A percentile compares a stretch with the other conserved stretches of the same genome.
These are phyloP conservation scores for Xylaria sp. DNA, from an alignment of 495 filamentous ascomycete genomes.

Conservation along the genomic window DNA sequence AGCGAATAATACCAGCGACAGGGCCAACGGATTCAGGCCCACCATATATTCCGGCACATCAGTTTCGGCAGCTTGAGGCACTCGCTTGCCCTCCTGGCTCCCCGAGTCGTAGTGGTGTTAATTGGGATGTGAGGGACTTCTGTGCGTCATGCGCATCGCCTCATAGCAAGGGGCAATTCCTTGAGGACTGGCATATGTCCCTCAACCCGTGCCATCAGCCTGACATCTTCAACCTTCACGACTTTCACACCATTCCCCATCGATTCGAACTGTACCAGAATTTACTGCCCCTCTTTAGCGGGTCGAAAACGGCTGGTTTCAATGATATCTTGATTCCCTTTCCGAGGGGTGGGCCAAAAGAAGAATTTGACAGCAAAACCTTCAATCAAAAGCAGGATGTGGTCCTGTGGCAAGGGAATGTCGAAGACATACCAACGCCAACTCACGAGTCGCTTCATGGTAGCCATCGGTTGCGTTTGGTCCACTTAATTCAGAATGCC, in stretches of 20 bases:
- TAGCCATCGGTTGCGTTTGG: slow-evolving; percentile 64
- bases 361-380: slow-evolving; percentile 40
- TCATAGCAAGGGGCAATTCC: slow-evolving; percentile 72
- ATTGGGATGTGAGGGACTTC: slow-evolving; percentile 61
- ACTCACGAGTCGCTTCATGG: slow-evolving; percentile 46
- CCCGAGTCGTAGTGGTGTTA: slow-evolving; percentile 57
- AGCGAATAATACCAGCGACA: slow-evolving; percentile 7
- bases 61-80: slow-evolving; percentile 60
- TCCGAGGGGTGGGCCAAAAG: slow-evolving; percentile 74
- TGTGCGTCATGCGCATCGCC: slow-evolving; percentile 68
- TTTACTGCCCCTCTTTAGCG: slow-evolving; percentile 75
- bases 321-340: slow-evolving; percentile 83
- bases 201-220: slow-evolving; percentile 80
- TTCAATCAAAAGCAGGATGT: slow-evolving; percentile 62
- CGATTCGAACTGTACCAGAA: slow-evolving; percentile 66
- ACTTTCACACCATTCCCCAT: slow-evolving; percentile 70
- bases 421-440: slow-evolving; percentile 40
- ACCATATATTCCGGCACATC: slow-evolving; percentile 46
- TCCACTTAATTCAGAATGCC: slow-evolving; percentile 64
- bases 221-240: slow-evolving; percentile 76
- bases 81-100: slow-evolving; percentile 65
- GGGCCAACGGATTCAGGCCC: slow-evolving; percentile 25
- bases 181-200: slow-evolving; percentile 68
- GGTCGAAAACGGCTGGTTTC: slow-evolving; percentile 70
- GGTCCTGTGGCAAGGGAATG: slow-evolving; percentile 69